Evolutionary conservation across 148 eudicot genomes (phyloP).

Genomic region (Chenopodium berlandieri): DNA sequence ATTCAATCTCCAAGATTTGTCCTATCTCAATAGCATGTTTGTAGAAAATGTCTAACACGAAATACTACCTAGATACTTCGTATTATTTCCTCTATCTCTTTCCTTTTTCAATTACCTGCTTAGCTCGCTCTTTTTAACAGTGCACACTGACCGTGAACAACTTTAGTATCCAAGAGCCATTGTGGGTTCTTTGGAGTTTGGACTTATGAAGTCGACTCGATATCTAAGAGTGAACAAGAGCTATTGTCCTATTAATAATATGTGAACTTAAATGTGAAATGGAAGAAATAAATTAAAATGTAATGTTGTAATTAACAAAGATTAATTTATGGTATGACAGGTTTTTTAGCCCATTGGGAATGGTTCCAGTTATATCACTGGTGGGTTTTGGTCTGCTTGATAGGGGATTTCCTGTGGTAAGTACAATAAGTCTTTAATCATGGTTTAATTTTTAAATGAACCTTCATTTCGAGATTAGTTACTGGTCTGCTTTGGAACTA

Average conservation of each 20-base stretch:
- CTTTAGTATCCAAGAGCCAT: too few species aligned
- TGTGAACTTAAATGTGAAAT: background rate
- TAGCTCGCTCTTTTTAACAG: too few species aligned
- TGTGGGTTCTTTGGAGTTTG: too few species aligned
- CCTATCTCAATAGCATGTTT: background rate
- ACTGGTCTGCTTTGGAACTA: background rate
- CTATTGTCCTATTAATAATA: too few species aligned
- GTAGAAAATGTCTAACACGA: background rate
- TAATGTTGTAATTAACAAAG: background rate
- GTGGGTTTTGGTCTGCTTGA: constrained; percentile 94
- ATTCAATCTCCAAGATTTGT: too few species aligned
- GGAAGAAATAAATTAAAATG: background rate
- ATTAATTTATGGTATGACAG: constrained; percentile 39
- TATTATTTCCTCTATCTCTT: too few species aligned
- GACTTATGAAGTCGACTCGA: background rate
- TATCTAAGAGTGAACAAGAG: too few species aligned
- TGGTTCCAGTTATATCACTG: constrained; percentile 91
- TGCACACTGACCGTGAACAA: too few species aligned
- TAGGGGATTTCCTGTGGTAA: constrained; percentile 94
- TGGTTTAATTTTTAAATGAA: background rate
- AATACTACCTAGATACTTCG: too few species aligned
- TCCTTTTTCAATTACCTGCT: too few species aligned
- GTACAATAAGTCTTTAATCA: background rate
- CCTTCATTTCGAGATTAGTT: background rate
- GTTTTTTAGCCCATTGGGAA: constrained; percentile 91